Evolutionary conservation across 306 rosid genomes (phyloP).

Genomic region (Rosa persica): DNA sequence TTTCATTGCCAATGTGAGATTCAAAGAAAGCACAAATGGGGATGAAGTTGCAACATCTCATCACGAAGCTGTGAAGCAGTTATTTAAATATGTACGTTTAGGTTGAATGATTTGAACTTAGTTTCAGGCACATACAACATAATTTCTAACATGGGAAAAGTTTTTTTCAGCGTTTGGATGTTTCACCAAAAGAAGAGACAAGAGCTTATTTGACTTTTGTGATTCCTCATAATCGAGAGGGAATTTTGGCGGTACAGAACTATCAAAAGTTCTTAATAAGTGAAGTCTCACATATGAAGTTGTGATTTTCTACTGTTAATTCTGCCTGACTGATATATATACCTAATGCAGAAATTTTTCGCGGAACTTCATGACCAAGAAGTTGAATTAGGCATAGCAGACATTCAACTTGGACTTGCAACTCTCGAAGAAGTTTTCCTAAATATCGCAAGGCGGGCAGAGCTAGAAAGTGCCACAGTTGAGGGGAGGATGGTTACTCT

Average conservation of each 20-base stretch:
- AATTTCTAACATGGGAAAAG: conserved; percentile 32
- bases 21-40: conserved; percentile 38
- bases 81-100: conserved; percentile 66
- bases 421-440: conserved; percentile 92
- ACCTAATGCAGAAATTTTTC: conserved; percentile 53
- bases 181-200: conserved; percentile 75
- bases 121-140: not conserved
- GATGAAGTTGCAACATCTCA: conserved; percentile 33
- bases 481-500: conserved; percentile 62
- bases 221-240: conserved; percentile 79
- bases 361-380: conserved; percentile 68
- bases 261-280: not conserved
- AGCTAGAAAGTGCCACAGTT: conserved; percentile 76
- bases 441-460: conserved; percentile 81
- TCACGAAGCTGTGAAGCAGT: conserved; percentile 64
- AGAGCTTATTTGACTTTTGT: conserved; percentile 58
- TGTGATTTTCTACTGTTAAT: not conserved
- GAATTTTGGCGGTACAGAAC: conserved; percentile 44
- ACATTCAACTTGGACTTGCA: conserved; percentile 77
- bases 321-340: not conserved
- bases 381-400: conserved; percentile 66
- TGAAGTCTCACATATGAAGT: not conserved
- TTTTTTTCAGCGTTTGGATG: conserved; percentile 65
- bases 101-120: conserved; percentile 18
- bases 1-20: conserved; percentile 64